Evolutionary conservation across 352 stramenopile species (phyloP), one percentile per base, ranked within the genome.

Genomic region (Globisporangium irregulare): DNA sequence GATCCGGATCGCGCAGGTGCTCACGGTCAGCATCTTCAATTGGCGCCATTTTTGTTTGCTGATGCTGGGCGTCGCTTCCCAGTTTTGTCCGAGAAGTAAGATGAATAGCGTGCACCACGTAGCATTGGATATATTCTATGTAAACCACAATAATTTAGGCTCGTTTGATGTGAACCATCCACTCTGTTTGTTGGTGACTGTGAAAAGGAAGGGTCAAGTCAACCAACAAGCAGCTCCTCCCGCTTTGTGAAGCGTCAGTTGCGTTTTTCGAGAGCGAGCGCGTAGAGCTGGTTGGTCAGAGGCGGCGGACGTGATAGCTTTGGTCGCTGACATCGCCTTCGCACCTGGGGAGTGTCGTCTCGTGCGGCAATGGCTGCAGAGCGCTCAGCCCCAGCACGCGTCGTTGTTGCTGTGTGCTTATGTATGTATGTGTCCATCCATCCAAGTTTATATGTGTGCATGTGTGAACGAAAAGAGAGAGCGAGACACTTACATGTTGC

Each of bases 41-140:
- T 76, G 61, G 32, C 66, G 64, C 69, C 78, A 82, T 80, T 70
- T 78, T 80, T 46, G 8, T 36, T 27, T n/a, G 18, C 18, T n/a
- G 18, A 51, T 51, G 18, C 43, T 24, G 15, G 7, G 22, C 43
- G 1, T 41, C 25, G 54, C 27, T 36, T 58, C 51, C 51, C 32
- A 3, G 50, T 56, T 56, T 58, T 32, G 51, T 34, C 14, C n/a
- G n/a, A 1, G 10, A 9, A 9, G 4, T n/a, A 46, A 3, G 6
- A 9, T 22, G 15, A 46, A 36, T 63, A 63, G n/a, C 7, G 58
- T 63, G 36, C 7, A 22, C 34, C 58, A 63, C 58, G 25, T 38
- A 32, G 14, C 1, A 25, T 24, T 9, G 32, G 32, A 4, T 8
- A 18, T 10, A 43, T 41, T 63, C 70, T 34, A 59, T 66, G 69